These are phyloP conservation scores for Coriaria nepalensis DNA, from an alignment of 306 rosid species.

Conservation along the genomic window DNA sequence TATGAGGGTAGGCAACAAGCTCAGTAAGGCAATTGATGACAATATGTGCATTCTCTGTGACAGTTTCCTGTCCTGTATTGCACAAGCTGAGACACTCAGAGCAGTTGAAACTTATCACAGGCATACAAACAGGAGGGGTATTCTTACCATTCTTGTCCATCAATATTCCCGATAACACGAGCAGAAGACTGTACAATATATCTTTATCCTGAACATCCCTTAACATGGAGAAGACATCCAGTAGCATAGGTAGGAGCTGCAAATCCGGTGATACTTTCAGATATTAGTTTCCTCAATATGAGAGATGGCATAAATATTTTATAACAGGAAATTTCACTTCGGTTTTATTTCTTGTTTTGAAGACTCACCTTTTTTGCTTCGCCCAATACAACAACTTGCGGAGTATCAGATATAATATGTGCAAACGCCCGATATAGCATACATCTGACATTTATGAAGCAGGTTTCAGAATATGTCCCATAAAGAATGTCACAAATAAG, in stretches of 20 bases:
- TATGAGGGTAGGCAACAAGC: conserved; percentile 62
- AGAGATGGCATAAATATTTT: background rate
- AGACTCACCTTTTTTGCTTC: conserved; percentile 74
- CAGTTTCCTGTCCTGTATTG: conserved; percentile 61
- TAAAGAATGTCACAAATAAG: background rate
- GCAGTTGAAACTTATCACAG: background rate
- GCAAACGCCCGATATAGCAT: conserved; percentile 56
- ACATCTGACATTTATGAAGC: conserved; percentile 33
- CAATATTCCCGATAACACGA: conserved; percentile 78
- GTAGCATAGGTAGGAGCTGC: conserved; percentile 75
- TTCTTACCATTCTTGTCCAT: conserved; percentile 62
- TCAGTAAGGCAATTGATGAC: conserved; percentile 42
- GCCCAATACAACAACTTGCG: conserved; percentile 45
- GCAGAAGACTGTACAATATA: conserved; percentile 55
- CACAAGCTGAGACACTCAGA: conserved; percentile 3
- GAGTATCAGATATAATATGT: conserved; percentile 58
- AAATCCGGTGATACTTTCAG: conserved; percentile 10
- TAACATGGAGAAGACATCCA: conserved; percentile 56
- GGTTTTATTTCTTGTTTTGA: conserved; percentile 5
- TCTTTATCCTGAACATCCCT: conserved; percentile 56
- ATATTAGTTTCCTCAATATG: background rate
- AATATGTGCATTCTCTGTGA: conserved; percentile 50
- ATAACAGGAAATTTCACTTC: background rate
- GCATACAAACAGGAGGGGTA: conserved; percentile 3
- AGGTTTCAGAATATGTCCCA: conserved; percentile 15